A percentile compares a stretch with the other conserved stretches of the same genome.
Conservation (phyloP, 345 rosid genomes). For the Pistacia vera region DNA sequence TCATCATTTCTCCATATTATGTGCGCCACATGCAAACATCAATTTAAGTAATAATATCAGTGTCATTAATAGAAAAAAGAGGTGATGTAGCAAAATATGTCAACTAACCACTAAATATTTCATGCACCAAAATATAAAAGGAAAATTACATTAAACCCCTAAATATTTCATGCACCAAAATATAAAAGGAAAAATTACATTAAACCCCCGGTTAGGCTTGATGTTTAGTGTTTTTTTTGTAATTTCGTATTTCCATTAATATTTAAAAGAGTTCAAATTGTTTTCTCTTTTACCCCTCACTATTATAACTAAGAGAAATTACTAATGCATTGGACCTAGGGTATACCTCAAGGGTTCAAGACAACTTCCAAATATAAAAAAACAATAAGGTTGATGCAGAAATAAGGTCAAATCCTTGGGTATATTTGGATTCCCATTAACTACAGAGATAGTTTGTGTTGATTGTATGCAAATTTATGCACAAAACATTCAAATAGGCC, state of each 20-base stretch:
- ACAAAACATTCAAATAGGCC: background rate
- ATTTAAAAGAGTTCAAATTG: too few relatives aligned
- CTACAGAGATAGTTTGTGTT: background rate
- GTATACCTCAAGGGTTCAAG: too few relatives aligned
- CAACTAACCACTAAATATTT: background rate
- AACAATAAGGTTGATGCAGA: background rate
- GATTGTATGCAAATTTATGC: background rate
- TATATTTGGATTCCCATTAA: background rate
- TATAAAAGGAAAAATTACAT: too few relatives aligned
- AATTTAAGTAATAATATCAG: background rate
- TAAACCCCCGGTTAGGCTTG: too few relatives aligned
- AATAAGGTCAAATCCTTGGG: background rate
- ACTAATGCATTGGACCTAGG: too few relatives aligned
- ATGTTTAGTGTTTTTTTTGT: too few relatives aligned
- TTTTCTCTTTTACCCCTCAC: too few relatives aligned
- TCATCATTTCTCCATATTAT: background rate
- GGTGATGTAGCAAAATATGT: background rate
- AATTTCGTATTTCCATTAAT: too few relatives aligned
- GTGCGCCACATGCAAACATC: conserved; percentile 6
- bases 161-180: background rate
- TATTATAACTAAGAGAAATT: too few relatives aligned
- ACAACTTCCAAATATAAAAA: background rate
- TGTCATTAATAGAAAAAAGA: background rate
- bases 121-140: background rate
- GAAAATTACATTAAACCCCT: too few relatives aligned